Percentiles rank a stretch among this genome's conserved stretches.
Evolutionary conservation across 139 green algal species (phyloP).

Genomic region (Auxenochlorella pyrenoidosa): DNA sequence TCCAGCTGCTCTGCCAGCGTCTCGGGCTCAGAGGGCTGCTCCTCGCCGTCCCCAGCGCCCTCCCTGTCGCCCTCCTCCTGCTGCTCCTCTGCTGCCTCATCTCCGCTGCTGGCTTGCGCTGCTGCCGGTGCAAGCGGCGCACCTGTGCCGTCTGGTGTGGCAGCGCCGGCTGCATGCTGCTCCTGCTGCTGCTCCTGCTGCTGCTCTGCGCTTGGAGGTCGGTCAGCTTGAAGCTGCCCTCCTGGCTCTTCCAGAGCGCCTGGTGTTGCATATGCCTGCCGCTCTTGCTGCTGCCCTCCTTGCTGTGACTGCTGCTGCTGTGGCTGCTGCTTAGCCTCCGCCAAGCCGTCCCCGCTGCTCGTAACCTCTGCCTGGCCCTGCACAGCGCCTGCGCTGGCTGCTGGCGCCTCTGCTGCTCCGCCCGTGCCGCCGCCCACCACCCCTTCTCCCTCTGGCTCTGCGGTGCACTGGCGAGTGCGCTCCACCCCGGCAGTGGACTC

Average conservation of each 20-base stretch:
- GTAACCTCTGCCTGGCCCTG: background rate
- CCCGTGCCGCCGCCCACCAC: background rate
- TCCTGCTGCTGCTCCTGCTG: background rate
- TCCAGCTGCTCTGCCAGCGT: slow-evolving; percentile 23
- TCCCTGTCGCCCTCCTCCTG: background rate
- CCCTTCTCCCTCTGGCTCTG: background rate
- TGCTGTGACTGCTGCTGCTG: background rate
- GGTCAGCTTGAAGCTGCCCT: background rate
- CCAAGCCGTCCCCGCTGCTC: background rate
- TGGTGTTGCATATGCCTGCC: background rate
- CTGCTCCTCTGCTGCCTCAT: background rate
- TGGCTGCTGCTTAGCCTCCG: background rate
- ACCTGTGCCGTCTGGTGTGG: background rate
- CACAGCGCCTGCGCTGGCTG: background rate
- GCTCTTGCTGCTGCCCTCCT: background rate
- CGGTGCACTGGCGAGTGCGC: background rate
- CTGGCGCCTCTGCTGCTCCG: background rate
- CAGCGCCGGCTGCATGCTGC: background rate
- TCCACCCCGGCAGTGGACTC: background rate
- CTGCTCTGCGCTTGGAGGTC: background rate
- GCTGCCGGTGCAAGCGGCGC: background rate
- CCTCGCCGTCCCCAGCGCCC: background rate
- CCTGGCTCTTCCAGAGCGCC: background rate
- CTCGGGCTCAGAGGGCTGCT: background rate
- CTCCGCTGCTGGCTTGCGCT: background rate